Conservation (phyloP, 768 basidiomycete genomes). For the Suillus subluteus region DNA sequence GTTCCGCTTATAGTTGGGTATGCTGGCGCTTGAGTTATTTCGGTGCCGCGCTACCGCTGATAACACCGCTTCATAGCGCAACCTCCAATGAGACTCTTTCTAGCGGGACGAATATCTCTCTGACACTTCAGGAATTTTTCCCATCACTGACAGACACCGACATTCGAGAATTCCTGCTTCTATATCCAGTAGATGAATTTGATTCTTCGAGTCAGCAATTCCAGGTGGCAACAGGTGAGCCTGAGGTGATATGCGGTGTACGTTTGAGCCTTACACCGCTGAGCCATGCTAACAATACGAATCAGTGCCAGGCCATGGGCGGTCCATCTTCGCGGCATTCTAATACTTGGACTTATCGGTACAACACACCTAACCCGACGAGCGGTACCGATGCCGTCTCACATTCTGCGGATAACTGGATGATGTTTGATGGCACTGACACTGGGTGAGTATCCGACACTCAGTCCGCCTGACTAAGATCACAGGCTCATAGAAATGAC, state of each 20-base stretch:
- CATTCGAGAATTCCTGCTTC: conserved; percentile 39
- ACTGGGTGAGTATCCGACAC: conserved; percentile 49
- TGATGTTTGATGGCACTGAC: conserved; percentile 65
- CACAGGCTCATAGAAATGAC: neutral
- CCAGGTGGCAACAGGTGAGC: conserved; percentile 54
- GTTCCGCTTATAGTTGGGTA: conserved; percentile 67
- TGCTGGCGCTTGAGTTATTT: conserved; percentile 18
- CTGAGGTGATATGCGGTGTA: conserved; percentile 56
- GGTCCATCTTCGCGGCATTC: conserved; percentile 38
- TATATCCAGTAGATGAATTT: conserved; percentile 50
- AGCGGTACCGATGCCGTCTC: conserved; percentile 36
- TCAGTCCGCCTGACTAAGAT: neutral
- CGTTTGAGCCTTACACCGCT: conserved; percentile 24
- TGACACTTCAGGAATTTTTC: conserved; percentile 46
- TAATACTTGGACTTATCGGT: conserved; percentile 58
- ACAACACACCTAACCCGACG: conserved; percentile 59
- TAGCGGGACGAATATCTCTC: conserved; percentile 41
- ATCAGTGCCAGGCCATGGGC: conserved; percentile 51
- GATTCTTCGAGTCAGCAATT: conserved; percentile 44
- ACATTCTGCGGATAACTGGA: conserved; percentile 68
- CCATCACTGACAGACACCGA: conserved; percentile 47
- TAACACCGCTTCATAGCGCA: conserved; percentile 34
- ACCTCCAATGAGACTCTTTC: conserved; percentile 65
- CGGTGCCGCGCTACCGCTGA: neutral
- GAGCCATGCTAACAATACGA: neutral